phyloP scores from a whole-genome alignment of 148 eudicot species.

The Camellia granthamiana region DNA sequence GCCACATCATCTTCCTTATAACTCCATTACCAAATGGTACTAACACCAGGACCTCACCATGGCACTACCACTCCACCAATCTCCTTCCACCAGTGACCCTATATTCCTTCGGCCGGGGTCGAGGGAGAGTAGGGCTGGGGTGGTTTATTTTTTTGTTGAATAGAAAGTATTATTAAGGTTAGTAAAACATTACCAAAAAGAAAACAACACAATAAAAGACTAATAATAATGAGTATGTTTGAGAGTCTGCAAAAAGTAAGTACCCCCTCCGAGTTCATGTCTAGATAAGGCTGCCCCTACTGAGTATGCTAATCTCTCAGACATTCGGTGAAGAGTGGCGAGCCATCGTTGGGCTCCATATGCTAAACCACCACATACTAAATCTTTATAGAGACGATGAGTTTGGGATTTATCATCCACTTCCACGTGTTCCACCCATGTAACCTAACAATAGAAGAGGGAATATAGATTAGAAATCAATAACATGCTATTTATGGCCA shows the following conservation, averaged over 20 bases:
- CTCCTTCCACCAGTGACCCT: no score
- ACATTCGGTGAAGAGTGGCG: slow-evolving; percentile 23
- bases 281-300: neutral
- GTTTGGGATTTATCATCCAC: slow-evolving; percentile 23
- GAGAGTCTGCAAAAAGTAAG: neutral
- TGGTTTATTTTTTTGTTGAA: no score
- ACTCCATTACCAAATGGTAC: no score
- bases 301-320: slow-evolving; percentile 13
- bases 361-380: slow-evolving; percentile 17
- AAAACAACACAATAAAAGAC: no score
- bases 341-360: slow-evolving; percentile 25
- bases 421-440: slow-evolving; percentile 43
- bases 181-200: no score
- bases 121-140: no score
- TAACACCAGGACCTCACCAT: no score
- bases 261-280: slow-evolving; percentile 13
- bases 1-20: no score
- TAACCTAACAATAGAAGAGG: slow-evolving; percentile 18
- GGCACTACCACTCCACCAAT: no score
- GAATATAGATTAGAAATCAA: no score
- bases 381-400: slow-evolving; percentile 30
- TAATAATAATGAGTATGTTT: neutral
- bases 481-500: neutral
- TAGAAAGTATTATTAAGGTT: no score
- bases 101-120: no score